Evolutionary conservation across 345 rosid species (phyloP).

Genomic region (Eucalyptus lansdowneana): DNA sequence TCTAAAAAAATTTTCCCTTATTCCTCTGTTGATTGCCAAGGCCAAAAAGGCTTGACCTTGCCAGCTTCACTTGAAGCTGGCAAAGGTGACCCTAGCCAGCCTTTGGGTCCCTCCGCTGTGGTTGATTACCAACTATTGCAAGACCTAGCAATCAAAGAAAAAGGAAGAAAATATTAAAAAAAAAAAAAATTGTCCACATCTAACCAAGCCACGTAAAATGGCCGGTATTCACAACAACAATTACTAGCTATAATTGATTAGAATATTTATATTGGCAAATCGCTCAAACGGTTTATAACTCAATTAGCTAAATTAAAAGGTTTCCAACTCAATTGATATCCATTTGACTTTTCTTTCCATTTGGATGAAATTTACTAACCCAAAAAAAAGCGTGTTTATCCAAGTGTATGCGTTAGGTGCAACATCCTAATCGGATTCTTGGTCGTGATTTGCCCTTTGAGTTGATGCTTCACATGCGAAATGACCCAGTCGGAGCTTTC

Average conservation of each 20-base stretch:
- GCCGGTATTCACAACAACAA: rapidly evolving
- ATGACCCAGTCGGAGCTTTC: background rate
- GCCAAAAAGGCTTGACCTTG: background rate
- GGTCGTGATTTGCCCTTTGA: background rate
- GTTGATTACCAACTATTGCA: background rate
- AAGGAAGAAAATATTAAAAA: no score
- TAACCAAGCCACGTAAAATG: rapidly evolving
- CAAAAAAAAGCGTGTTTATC: background rate
- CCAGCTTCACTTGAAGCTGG: background rate
- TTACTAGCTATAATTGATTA: rapidly evolving
- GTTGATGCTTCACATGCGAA: background rate
- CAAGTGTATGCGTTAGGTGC: background rate
- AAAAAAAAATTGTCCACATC: rapidly evolving
- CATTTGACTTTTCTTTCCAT: background rate
- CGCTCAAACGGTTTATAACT: background rate
- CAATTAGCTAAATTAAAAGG: background rate
- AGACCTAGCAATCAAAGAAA: background rate
- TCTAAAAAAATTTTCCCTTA: background rate
- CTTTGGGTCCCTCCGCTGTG: background rate
- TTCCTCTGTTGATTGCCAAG: rapidly evolving
- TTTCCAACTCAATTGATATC: no score
- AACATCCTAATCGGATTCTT: background rate
- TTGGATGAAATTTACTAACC: background rate
- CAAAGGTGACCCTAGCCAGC: background rate
- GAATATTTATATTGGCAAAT: background rate